Conservation (phyloP, 1,284 basidiomycete genomes). For the Schizopora paradoxa region DNA sequence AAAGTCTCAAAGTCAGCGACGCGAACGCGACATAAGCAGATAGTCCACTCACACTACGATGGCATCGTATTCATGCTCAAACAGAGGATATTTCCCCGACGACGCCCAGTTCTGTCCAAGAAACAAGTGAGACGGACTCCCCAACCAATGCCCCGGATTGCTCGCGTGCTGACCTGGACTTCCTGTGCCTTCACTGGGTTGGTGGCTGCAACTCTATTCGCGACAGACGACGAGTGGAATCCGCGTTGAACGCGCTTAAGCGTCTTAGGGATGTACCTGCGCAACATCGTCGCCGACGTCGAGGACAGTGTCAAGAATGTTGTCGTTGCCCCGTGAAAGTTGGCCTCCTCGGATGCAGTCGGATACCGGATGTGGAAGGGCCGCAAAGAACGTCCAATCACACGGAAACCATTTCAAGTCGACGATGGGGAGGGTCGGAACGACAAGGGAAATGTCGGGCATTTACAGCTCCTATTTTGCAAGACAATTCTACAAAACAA, state of each 20-base stretch:
- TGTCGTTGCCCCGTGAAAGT: conserved; percentile 4
- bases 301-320: conserved; percentile 12
- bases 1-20: conserved; percentile 6
- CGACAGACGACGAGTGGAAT: conserved; percentile 58
- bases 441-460: not conserved
- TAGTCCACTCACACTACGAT: conserved; percentile 81
- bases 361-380: not conserved
- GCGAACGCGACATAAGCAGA: not conserved
- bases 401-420: conserved; percentile 2
- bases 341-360: not conserved
- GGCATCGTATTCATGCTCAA: conserved; percentile 97
- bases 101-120: conserved; percentile 60
- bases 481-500: not conserved
- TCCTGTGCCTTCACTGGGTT: conserved; percentile 81
- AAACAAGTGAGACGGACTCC: conserved; percentile 15
- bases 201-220: conserved; percentile 62
- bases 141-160: conserved; percentile 10
- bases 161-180: conserved; percentile 53
- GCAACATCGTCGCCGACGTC: conserved; percentile 27
- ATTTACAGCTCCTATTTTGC: not conserved
- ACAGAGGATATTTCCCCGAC: conserved; percentile 83
- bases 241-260: conserved; percentile 45
- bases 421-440: too few species aligned
- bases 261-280: conserved; percentile 35
- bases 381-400: conserved; percentile 11